Base-by-base conservation (phyloP, 768 basidiomycete genomes). In the Pulveroboletus sp. region DNA sequence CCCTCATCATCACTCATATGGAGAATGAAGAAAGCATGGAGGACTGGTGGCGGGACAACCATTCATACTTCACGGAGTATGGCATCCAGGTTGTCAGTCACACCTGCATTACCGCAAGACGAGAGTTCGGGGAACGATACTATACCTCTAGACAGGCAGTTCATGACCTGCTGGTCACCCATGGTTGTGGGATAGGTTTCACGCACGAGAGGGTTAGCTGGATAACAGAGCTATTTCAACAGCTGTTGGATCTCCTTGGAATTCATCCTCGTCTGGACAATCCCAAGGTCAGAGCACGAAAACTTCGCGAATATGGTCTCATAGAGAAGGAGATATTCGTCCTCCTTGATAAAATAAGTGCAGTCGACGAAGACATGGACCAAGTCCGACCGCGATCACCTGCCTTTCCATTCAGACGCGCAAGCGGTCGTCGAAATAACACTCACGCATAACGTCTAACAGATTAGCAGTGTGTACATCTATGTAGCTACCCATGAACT, bases 1-100 rank as follows among this genome's bases (percentile, higher is more conserved):
- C 65, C 1, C 48, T 70, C 22, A 59, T 71, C 41, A 27, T 71
- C 46, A 71, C 70, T 5, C 63, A 70, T 19, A 65, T 71, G 41
- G 71, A 71, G 45, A 60, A 65, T 6, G 67, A 67, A 53, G 58
- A 67, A 17, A 50, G 55, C 13, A 72, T 71, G 69, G 70, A 70
- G 5, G 38, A 52, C 12, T 71, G 71, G 71, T 71, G 71, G 70
- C 26, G 12, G 9, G 17, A 51, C 10, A 72, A 71, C 40, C n/a
- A 50, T 8, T 12, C 29, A 22, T 54, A 61, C 22, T 60, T 71
- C 41, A 8, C 36, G 5, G 45, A 47, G 3, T 59, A 49, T 27
- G 56, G 53, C n/a, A 64, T 72, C 20, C 36, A 37, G 17, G 51
- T 54, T 16, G 29, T 56, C 34, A 67, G 55, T 29, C 68, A 70